Evolutionary conservation across 179 eudicot species (phyloP).

Genomic region (Silene noctiflora): DNA sequence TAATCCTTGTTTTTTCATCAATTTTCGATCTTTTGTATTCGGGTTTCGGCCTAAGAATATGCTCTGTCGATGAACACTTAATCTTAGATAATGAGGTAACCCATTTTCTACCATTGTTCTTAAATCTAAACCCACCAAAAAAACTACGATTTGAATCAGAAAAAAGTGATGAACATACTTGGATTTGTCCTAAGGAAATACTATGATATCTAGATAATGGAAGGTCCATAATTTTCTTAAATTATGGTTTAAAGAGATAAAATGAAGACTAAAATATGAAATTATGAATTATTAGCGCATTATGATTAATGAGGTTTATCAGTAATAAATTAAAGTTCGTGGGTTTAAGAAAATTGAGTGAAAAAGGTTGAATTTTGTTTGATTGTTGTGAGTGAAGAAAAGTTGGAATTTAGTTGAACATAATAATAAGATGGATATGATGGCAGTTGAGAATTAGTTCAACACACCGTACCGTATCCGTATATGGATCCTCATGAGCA

Average conservation of each 20-base stretch:
- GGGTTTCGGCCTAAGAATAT: constrained; percentile 53
- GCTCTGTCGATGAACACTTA: constrained; percentile 40
- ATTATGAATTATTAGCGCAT: not conserved
- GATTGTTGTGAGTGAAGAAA: not conserved
- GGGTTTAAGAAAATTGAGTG: not conserved
- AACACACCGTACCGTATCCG: not conserved
- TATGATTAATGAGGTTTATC: not conserved
- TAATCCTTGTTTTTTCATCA: constrained; percentile 14
- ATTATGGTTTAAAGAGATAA: not conserved
- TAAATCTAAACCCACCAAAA: constrained; percentile 27
- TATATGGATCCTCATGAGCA: too few relatives aligned
- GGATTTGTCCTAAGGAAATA: constrained; percentile 33
- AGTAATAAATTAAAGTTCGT: not conserved
- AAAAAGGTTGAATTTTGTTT: not conserved
- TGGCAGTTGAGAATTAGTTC: not conserved
- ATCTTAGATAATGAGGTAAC: constrained; percentile 30
- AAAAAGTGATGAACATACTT: constrained; percentile 30
- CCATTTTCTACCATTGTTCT: constrained; percentile 26
- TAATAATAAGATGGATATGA: too few relatives aligned
- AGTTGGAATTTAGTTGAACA: too few relatives aligned
- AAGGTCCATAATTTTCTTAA: constrained; percentile 39
- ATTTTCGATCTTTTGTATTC: constrained; percentile 35
- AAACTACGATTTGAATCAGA: constrained; percentile 25
- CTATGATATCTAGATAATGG: constrained; percentile 39
- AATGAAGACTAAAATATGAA: not conserved